phyloP scores from a whole-genome alignment of 495 filamentous ascomycete species.

The Penicillium desertorum region DNA sequence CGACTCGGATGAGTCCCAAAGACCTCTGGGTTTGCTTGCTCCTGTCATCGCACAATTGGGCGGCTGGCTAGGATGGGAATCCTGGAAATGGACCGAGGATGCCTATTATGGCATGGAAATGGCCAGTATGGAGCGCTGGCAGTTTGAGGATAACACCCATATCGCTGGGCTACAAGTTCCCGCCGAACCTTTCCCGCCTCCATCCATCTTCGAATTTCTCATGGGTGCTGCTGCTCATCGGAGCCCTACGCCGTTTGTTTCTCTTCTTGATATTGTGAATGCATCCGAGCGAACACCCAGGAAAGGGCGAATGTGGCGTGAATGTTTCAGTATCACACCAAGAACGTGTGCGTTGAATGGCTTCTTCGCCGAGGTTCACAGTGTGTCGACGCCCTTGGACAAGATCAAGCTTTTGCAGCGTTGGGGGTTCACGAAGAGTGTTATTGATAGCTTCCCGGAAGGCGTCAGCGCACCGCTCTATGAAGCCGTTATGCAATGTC shows the following conservation, averaged over 20 bases:
- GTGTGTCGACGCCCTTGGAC: slow-evolving; percentile 32
- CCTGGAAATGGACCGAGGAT: slow-evolving; percentile 58
- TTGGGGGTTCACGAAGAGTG: slow-evolving; percentile 44
- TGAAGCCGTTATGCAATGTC: slow-evolving; percentile 80
- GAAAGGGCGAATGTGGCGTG: slow-evolving; percentile 42
- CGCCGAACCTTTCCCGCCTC: slow-evolving; percentile 62
- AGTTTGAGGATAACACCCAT: slow-evolving; percentile 54
- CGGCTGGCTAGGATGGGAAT: slow-evolving; percentile 78
- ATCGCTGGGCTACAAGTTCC: slow-evolving; percentile 49
- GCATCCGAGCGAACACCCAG: slow-evolving; percentile 37
- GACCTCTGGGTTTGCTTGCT: slow-evolving; percentile 55
- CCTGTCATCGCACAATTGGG: slow-evolving; percentile 77
- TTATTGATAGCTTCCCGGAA: slow-evolving; percentile 77
- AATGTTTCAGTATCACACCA: slow-evolving; percentile 55
- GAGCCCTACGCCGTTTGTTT: slow-evolving; percentile 52
- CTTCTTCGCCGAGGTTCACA: slow-evolving; percentile 47
- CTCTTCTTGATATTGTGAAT: slow-evolving; percentile 57
- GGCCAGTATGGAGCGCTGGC: slow-evolving; percentile 58
- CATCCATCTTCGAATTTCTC: slow-evolving; percentile 70
- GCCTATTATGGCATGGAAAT: slow-evolving; percentile 71
- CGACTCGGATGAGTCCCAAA: slow-evolving; percentile 53
- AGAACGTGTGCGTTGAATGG: slow-evolving; percentile 64
- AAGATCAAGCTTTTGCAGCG: slow-evolving; percentile 45
- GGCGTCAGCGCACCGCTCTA: slow-evolving; percentile 73
- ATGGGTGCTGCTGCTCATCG: slow-evolving; percentile 42